A percentile compares a stretch with the other conserved stretches of the same genome.
phyloP scores from a whole-genome alignment of 208 protist genomes.

The Acanthamoeba culbertsoni region DNA sequence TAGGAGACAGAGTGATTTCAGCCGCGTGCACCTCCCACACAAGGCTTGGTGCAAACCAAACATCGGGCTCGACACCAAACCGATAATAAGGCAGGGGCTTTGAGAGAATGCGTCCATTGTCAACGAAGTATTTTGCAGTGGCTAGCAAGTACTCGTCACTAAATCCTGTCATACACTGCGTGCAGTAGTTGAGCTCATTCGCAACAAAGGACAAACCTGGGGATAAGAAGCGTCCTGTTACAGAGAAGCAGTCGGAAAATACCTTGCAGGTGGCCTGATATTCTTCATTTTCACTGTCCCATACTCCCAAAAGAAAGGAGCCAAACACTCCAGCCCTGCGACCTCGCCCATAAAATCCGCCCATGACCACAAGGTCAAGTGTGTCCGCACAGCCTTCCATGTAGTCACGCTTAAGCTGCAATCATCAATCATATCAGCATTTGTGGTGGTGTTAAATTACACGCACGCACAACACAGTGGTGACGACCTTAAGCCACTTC shows the following conservation, averaged over 20 bases:
- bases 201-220: not conserved
- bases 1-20: conserved; percentile 97
- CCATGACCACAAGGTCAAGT: conserved; percentile 98
- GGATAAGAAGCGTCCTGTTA: not conserved
- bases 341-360: conserved; percentile 96
- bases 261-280: conserved; percentile 98
- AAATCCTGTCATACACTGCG: conserved; percentile 62
- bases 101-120: conserved; percentile 39
- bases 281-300: conserved; percentile 95
- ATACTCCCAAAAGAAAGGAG: conserved; percentile 97
- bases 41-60: conserved; percentile 92
- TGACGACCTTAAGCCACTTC: conserved; percentile 95
- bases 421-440: not conserved
- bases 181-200: not conserved
- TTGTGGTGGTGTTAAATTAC: not conserved
- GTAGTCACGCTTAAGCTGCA: conserved; percentile 98
- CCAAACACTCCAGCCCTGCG: conserved; percentile 95
- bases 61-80: not conserved
- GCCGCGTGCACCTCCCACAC: conserved; percentile 99
- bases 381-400: conserved; percentile 96
- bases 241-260: conserved; percentile 31
- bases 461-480: not conserved
- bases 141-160: conserved; percentile 66
- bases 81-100: conserved; percentile 63
- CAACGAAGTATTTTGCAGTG: conserved; percentile 45